Percentiles rank a stretch among this genome's conserved stretches.
phyloP scores from a whole-genome alignment of 805 yeast species.

The Nakazawaea anatomiae region DNA sequence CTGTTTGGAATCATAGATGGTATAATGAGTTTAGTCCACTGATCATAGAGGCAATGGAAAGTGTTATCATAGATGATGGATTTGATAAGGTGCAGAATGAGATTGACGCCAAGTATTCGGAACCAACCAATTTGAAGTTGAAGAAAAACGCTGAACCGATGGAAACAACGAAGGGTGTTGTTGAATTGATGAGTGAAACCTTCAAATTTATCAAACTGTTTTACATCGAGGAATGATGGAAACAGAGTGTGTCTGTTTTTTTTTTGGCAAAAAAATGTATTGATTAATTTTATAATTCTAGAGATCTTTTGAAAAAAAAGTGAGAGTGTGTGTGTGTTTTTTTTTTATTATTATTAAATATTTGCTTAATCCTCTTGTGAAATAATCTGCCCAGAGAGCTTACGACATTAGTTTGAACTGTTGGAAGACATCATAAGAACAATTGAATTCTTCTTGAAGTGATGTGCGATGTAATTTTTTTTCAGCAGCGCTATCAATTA shows the following conservation, averaged over 20 bases:
- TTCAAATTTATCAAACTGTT: slow-evolving; percentile 42
- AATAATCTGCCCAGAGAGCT: no score
- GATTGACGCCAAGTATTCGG: slow-evolving; percentile 58
- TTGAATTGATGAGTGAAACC: slow-evolving; percentile 47
- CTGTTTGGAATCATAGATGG: slow-evolving; percentile 99
- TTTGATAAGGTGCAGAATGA: slow-evolving; percentile 69
- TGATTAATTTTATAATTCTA: no score
- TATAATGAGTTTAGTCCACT: slow-evolving; percentile 83
- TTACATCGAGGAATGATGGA: slow-evolving; percentile 11
- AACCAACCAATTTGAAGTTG: slow-evolving; percentile 11
- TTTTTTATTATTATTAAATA: no score
- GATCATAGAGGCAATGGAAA: slow-evolving; percentile 49
- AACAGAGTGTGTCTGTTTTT: background rate
- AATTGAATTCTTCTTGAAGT: no score
- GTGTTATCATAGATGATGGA: slow-evolving; percentile 71
- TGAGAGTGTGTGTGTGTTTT: no score
- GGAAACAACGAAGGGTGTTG: slow-evolving; percentile 46
- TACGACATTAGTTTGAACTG: no score
- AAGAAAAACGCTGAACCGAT: slow-evolving; percentile 4
- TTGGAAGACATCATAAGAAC: no score
- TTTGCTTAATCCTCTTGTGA: no score
- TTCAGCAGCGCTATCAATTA: no score
- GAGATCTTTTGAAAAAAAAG: background rate
- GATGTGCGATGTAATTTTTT: no score
- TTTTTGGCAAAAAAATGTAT: background rate